These are phyloP conservation scores for Nidula microcarpa DNA, from an alignment of 768 basidiomycete species.

Conservation along the genomic window DNA sequence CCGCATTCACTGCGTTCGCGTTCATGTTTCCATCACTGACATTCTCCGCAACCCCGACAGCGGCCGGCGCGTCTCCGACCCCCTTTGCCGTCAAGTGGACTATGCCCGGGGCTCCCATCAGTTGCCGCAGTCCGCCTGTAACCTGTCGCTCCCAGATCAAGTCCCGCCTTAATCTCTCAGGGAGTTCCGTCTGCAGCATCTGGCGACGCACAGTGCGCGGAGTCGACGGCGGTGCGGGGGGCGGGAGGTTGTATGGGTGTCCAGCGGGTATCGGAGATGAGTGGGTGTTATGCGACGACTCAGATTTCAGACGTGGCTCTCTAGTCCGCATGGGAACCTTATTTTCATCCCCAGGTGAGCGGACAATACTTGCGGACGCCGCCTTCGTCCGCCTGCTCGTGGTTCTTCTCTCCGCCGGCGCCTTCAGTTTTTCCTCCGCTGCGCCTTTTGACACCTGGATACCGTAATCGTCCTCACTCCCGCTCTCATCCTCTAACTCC, in stretches of 20 bases:
- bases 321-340: slow-evolving; percentile 20
- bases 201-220: slow-evolving; percentile 81
- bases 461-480: slow-evolving; percentile 39
- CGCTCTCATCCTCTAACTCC: slow-evolving; percentile 69
- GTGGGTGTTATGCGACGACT: neutral
- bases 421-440: slow-evolving; percentile 64
- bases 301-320: slow-evolving; percentile 2
- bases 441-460: slow-evolving; percentile 63
- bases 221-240: slow-evolving; percentile 63
- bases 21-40: too few relatives aligned
- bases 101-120: slow-evolving; percentile 31
- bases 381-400: slow-evolving; percentile 5
- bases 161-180: slow-evolving; percentile 78
- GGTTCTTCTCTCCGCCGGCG: slow-evolving; percentile 42
- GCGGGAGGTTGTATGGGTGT: slow-evolving; percentile 73
- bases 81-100: slow-evolving; percentile 39
- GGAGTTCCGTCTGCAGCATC: slow-evolving; percentile 84
- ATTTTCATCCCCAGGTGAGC: slow-evolving; percentile 10
- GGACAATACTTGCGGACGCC: neutral
- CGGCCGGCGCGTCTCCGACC: slow-evolving; percentile 2
- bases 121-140: slow-evolving; percentile 26
- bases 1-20: too few relatives aligned
- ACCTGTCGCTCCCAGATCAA: slow-evolving; percentile 79
- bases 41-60: too few relatives aligned
- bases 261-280: slow-evolving; percentile 55